A percentile compares a stretch with the other conserved stretches of the same genome.
Evolutionary conservation across 2,329 filamentous ascomycete genomes (phyloP).

Genomic region (Scorias spongiosa): DNA sequence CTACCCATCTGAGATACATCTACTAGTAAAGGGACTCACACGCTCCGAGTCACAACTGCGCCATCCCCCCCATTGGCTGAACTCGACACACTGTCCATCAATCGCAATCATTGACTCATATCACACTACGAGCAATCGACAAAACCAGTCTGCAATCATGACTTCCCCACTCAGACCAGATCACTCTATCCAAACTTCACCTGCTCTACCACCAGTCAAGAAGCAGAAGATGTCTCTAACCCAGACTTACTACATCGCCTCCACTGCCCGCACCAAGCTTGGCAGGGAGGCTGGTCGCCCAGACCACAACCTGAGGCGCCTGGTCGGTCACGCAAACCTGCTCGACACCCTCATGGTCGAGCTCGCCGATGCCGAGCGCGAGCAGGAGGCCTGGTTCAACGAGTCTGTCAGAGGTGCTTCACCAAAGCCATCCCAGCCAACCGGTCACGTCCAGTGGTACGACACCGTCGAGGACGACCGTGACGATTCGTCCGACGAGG

Average conservation of each 20-base stretch:
- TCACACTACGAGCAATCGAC: background rate
- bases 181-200: slow-evolving; percentile 26
- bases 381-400: slow-evolving; percentile 98
- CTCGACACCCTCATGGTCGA: slow-evolving; percentile 87
- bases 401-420: slow-evolving; percentile 69
- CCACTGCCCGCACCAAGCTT: slow-evolving; percentile 93
- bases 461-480: slow-evolving; percentile 65
- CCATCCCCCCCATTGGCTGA: background rate
- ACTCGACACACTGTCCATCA: background rate
- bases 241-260: slow-evolving; percentile 95
- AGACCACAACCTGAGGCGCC: slow-evolving; percentile 86
- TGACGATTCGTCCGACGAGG: slow-evolving; percentile 37
- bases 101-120: slow-evolving; percentile 5
- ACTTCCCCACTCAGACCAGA: slow-evolving; percentile 35
- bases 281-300: slow-evolving; percentile 75
- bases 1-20: too few relatives aligned
- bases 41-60: background rate
- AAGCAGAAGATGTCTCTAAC: slow-evolving; percentile 93
- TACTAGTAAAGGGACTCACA: too few relatives aligned
- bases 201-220: slow-evolving; percentile 27
- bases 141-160: slow-evolving; percentile 21
- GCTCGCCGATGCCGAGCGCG: slow-evolving; percentile 82
- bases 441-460: slow-evolving; percentile 71
- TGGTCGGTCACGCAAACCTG: slow-evolving; percentile 96
- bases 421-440: slow-evolving; percentile 11